Evolutionary conservation across 495 filamentous ascomycete species (phyloP), one percentile per base, ranked within the genome.

Genomic region (Aspergillus baeticus): DNA sequence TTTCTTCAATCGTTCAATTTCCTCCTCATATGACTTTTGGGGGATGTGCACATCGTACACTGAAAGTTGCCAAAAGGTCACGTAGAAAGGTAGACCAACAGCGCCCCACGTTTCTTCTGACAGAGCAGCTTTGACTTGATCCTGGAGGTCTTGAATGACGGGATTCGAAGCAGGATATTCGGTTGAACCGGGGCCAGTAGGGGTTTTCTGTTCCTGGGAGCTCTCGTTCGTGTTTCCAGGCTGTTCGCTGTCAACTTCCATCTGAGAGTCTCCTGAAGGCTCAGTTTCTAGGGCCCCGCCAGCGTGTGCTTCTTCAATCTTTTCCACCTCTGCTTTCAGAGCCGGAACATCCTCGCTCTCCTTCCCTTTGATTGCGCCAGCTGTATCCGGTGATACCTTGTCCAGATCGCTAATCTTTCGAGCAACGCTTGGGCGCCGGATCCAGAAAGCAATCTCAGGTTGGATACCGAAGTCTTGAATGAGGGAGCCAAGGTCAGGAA

Each of bases 1-100:
- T 43, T 81, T 82, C 53, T 84, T 80, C 38, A 88, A 73, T 6
- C 83, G 77, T 6, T 78, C 79, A 29, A 80, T 82, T 59, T 95
- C 93, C 11, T 81, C 77, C 10, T 86, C 76, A 67, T 98, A 98
- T 48, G 84, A 87, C 39, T 82, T 78, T 50, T 82, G 78, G 1
- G 89, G 88, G 37, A 89, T 81, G 35, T 83, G 77, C 29, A 99
- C 75, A 67, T 98, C 94, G 21, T 87, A 83, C 13, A 92, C 81
- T 20, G 89, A 84, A 14, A 96, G 79, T 44, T 91, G 86, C 95
- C 95, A 99, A 76, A 99, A 99, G 3, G 89, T 89, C 26, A 90
- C 85, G 65, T 91, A 96, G 67, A 96, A 95, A 31, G 84, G 78
- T 2, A 87, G 74, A 42, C 83, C 92, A 39, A 96, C 72, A 10